Evolutionary conservation across 2,329 filamentous ascomycete species (phyloP), one percentile per base, ranked within the genome.

Genomic region (Neonectria ditissima): DNA sequence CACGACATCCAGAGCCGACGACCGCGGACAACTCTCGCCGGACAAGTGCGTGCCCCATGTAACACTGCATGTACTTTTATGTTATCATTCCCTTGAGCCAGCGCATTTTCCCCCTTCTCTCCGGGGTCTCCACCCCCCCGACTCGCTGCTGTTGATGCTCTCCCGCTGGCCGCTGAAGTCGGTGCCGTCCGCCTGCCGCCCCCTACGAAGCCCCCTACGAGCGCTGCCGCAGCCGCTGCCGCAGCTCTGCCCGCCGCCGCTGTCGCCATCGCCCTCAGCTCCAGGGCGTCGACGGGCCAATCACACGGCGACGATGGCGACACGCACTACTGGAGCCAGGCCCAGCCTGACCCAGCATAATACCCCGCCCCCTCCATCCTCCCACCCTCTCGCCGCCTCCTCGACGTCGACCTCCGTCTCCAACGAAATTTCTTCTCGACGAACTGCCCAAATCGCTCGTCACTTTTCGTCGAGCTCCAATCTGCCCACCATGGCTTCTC

Each of bases 391-490:
- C 63, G 54, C 59, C 56, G 62, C 66, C 59, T 64, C 67, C 45
- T 62, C 70, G 63, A 68, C 69, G 72, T 69, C 65, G 63, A 64
- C 65, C 64, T 68, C 67, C 67, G 30, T 56, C 62, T 56, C 55
- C 57, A 53, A 59, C 54, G 82, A 78, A 76, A 84, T 84, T 80
- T 80, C 85, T 75, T 80, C 80, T 69, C 81, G 75, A 69, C 81
- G 85, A 68, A 84, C 84, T 65, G 80, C 82, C 50, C 85, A 86
- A 77, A 81, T 88, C 69, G 85, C 85, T 76, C 82, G 84, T 65
- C 86, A 88, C 71, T 77, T 88, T 62, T 83, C 83, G 73, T 68
- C 77, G 51, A 69, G 74, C 39, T 67, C 68, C 61, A 63, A 59
- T 39, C 53, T 69, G 62, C 64, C 72, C 68, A 70, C 58, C 76